A percentile compares a stretch with the other conserved stretches of the same genome.
These are phyloP conservation scores for Arachnomyces sp. DNA, from an alignment of 2,329 filamentous ascomycete species.

Conservation along the genomic window DNA sequence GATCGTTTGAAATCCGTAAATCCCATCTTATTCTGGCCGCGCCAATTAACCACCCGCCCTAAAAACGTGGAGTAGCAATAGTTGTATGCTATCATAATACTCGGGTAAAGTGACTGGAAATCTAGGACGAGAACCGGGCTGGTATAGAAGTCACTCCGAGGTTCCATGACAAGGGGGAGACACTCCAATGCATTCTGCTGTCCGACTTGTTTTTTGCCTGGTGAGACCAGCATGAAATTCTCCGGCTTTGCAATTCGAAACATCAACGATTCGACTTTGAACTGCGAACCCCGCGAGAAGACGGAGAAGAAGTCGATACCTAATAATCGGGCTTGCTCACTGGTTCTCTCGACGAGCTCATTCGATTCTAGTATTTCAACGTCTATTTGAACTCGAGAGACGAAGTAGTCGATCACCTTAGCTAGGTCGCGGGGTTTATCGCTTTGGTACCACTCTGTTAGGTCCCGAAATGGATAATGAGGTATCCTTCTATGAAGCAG, in stretches of 20 bases:
- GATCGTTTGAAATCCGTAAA: slow-evolving; percentile 81
- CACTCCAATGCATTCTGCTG: slow-evolving; percentile 92
- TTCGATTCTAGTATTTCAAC: slow-evolving; percentile 88
- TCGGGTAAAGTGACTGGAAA: slow-evolving; percentile 93
- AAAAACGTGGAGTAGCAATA: slow-evolving; percentile 97
- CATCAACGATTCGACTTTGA: slow-evolving; percentile 98
- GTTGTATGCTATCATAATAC: slow-evolving; percentile 98
- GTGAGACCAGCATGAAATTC: slow-evolving; percentile 83
- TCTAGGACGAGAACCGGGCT: slow-evolving; percentile 86
- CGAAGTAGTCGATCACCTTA: slow-evolving; percentile 72
- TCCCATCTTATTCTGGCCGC: slow-evolving; percentile 90
- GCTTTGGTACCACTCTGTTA: slow-evolving; percentile 76
- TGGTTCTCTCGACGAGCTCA: slow-evolving; percentile 79
- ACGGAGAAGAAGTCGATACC: slow-evolving; percentile 97
- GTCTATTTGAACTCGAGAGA: slow-evolving; percentile 67
- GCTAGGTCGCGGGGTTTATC: slow-evolving; percentile 60
- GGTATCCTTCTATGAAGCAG: slow-evolving; percentile 79
- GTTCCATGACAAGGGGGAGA: slow-evolving; percentile 93
- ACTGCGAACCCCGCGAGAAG: slow-evolving; percentile 89
- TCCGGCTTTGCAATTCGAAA: slow-evolving; percentile 97
- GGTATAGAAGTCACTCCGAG: slow-evolving; percentile 86
- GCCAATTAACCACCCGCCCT: slow-evolving; percentile 77
- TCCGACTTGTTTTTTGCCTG: slow-evolving; percentile 84
- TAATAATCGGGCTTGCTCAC: slow-evolving; percentile 85
- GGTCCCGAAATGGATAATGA: slow-evolving; percentile 69